A percentile compares a stretch with the other conserved stretches of the same genome.
Conservation (phyloP, 257 asterid species). For the Apocynum venetum region DNA sequence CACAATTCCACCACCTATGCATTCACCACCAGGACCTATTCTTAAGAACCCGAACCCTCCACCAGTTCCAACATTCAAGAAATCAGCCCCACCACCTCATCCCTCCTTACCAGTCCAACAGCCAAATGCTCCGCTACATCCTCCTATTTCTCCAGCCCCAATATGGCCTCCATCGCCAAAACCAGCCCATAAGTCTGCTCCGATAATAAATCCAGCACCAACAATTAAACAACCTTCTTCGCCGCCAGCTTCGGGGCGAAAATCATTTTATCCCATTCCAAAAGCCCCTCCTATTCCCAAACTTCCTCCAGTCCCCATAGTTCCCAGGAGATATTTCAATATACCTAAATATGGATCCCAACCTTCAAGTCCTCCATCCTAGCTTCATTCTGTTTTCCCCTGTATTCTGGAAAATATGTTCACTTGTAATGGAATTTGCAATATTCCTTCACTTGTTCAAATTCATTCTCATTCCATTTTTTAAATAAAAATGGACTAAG, state of each 20-base stretch:
- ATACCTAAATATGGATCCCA: slow-evolving; percentile 23
- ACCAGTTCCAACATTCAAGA: slow-evolving; percentile 6
- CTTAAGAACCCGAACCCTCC: slow-evolving; percentile 11
- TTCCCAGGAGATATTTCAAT: slow-evolving; percentile 47
- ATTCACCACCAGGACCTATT: slow-evolving; percentile 7
- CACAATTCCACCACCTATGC: background rate
- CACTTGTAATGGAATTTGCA: background rate
- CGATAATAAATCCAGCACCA: background rate
- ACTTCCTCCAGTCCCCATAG: slow-evolving; percentile 41
- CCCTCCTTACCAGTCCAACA: slow-evolving; percentile 5
- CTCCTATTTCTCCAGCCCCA: slow-evolving; percentile 1
- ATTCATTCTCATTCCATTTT: background rate
- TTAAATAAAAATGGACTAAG: background rate
- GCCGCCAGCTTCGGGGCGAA: slow-evolving; percentile 17
- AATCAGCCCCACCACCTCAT: slow-evolving; percentile 20
- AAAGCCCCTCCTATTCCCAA: slow-evolving; percentile 56
- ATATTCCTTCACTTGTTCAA: background rate
- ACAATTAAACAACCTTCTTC: too few species aligned
- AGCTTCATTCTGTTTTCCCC: slow-evolving; percentile 8
- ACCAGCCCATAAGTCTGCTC: background rate
- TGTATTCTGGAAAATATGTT: background rate
- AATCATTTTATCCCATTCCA: slow-evolving; percentile 37
- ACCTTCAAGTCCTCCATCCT: slow-evolving; percentile 22
- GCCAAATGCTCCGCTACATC: background rate
- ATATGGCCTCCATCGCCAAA: background rate